phyloP scores from a whole-genome alignment of 345 rosid genomes.

The Toxicodendron radicans region DNA sequence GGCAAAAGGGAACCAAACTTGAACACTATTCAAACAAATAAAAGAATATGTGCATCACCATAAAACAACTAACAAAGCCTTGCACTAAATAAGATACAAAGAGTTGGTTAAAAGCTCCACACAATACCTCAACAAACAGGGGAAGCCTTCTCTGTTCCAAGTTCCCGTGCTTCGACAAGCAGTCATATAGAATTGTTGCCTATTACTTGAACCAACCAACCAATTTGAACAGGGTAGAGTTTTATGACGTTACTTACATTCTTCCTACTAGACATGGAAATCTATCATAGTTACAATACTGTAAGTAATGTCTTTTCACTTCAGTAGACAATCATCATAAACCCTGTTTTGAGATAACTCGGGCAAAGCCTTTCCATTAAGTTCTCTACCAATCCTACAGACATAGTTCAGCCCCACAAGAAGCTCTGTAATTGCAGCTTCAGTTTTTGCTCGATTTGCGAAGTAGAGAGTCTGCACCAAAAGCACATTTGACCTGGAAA shows the following conservation, averaged over 20 bases:
- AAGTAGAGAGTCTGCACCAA: constrained; percentile 61
- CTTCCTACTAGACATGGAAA: background rate
- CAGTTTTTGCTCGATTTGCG: constrained; percentile 61
- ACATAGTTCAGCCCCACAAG: constrained; percentile 60
- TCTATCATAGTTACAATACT: background rate
- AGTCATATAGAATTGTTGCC: background rate
- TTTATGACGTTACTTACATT: background rate
- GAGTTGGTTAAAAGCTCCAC: constrained; percentile 7
- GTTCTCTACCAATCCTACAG: constrained; percentile 35
- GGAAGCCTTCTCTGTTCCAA: too few species aligned
- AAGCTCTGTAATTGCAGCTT: constrained; percentile 60
- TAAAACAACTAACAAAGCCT: constrained; percentile 5
- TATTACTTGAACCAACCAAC: background rate
- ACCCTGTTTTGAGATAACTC: constrained; percentile 10
- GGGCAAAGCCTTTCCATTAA: constrained; percentile 16
- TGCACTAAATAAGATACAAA: constrained; percentile 4
- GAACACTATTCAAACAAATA: constrained; percentile 11
- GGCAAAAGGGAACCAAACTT: constrained; percentile 5
- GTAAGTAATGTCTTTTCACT: constrained; percentile 13
- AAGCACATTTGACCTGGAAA: constrained; percentile 45
- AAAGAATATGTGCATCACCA: constrained; percentile 18
- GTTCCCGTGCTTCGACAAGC: too few species aligned
- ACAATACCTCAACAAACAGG: constrained; percentile 12
- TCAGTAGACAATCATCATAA: background rate
- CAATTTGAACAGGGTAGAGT: background rate